Base-by-base conservation (phyloP, 1,139 yeast species). In the Scheffersomyces cryptocercus region DNA sequence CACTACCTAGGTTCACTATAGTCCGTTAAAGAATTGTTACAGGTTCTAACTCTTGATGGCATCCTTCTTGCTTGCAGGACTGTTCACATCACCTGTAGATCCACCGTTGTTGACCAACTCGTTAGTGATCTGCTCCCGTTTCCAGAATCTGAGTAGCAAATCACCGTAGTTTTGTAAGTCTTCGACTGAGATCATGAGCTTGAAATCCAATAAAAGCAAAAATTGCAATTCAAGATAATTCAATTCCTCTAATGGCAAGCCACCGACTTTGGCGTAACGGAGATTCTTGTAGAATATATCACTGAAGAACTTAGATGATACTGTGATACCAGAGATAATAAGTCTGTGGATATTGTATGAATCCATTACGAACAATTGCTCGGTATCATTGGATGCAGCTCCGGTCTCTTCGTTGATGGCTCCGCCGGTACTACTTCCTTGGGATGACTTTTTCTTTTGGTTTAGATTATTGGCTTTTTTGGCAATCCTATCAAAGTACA, bases 211-310 rank as follows among this genome's bases (percentile, higher is more conserved):
- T 49, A 93, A 71, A 40, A 91, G 66, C 52, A 93, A 68, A 62
- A 93, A 93, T 63, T 93, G 98, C 42, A 93, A 70, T 64, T 93
- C 99, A 52, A 93, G 73, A 66, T 89, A 93, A 61, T 95, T 93
- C 59, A 93, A 76, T 61, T 93, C 99, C 46, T 90, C 97, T 45
- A 91, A 77, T 7, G 98, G 97, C 45, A 93, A 76, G 2, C 99
- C 99, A 7, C 99, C 99, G 35, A 93, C 98, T 65, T 93, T 89
- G 20, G 99, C 98, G 63, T 95, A 93, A 51, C 99, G 79, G 43
- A 95, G 84, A 65, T 95, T 93, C 60, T 95, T 93, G 75, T 95
- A 93, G 62, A 93, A 95, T 41, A 93, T 90, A 67, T 93, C 99
- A 54, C 95, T 85, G 64, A 91, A 91, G 65, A 93, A 95, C 68